phyloP scores from a whole-genome alignment of 148 eudicot species.

The Rhododendron vialii region DNA sequence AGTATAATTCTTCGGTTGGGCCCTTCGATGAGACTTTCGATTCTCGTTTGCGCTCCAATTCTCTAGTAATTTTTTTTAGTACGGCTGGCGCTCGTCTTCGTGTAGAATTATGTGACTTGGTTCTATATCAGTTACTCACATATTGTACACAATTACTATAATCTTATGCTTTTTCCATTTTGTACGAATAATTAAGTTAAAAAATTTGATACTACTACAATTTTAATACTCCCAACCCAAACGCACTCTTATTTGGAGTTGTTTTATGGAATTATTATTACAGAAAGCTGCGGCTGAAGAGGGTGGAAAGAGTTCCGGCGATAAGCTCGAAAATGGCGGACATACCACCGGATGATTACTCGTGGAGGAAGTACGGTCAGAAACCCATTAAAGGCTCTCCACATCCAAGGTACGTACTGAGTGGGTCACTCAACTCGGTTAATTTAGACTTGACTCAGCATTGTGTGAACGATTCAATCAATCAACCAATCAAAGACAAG shows the following conservation, averaged over 20 bases:
- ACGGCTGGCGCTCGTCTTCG: too few relatives aligned
- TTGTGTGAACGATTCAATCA: neutral
- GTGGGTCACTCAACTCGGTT: neutral
- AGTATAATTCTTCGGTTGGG: too few relatives aligned
- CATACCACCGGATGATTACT: conserved; percentile 93
- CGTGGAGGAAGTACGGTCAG: conserved; percentile 98
- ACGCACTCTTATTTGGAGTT: neutral
- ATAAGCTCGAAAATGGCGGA: conserved; percentile 86
- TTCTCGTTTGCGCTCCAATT: too few relatives aligned
- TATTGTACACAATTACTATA: too few relatives aligned
- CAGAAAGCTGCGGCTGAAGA: conserved; percentile 76
- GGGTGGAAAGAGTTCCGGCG: conserved; percentile 76
- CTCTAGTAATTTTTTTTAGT: too few relatives aligned
- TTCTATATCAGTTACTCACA: too few relatives aligned
- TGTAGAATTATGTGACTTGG: too few relatives aligned
- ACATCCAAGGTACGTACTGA: conserved; percentile 87
- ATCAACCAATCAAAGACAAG: neutral
- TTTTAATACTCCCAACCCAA: neutral
- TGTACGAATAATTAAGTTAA: neutral
- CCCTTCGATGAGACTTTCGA: too few relatives aligned
- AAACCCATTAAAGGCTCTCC: conserved; percentile 98
- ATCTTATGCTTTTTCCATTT: neutral
- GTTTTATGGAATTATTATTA: neutral
- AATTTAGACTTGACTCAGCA: neutral
- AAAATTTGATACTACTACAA: too few relatives aligned